Base-by-base conservation (phyloP, 495 filamentous ascomycete species). In the Penicillium crystallinum region DNA sequence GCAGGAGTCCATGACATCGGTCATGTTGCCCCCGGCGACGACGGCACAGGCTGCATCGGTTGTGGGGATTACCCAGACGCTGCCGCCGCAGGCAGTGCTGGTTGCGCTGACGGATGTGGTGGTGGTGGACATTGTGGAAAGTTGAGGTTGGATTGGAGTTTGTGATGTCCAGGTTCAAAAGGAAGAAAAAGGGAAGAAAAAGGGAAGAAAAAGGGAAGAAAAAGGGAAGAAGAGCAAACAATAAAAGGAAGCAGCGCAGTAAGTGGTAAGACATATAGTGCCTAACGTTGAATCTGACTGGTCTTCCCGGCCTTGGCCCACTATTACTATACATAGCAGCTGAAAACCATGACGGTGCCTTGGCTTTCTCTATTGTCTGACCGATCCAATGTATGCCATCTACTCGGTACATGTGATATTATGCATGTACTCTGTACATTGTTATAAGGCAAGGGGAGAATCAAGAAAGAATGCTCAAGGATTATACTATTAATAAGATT, bases 31-130 rank as follows among this genome's bases (percentile, higher is more conserved):
- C 35, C 56, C 52, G 38, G 61, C 46, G n/a, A 59, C 53, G 27
- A 67, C 53, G n/a, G 58, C 76, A 55, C 75, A 80, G 49, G 70
- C 74, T 2, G 68, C 59, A 39, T 79, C 76, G 14, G 58, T 54
- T 37, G 64, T 66, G 6, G 77, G 77, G 56, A 77, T 61, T 31
- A 67, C 50, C 59, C 66, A 78, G 49, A 63, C 44, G 29, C 46
- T 63, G 29, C 51, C 57, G 45, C 59, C 64, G 58, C 66, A 69
- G 57, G 69, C 41, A 31, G 62, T 31, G 6, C 58, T 33, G 21
- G 68, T 48, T 3, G 69, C 31, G 18, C 63, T 49, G 46, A 65
- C 36, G 47, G 72, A 55, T 14, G 62, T 54, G 37, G 65, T 55
- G 45, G 58, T 54, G 41, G 58, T 57, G 15, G 57, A 49, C 54